These are phyloP conservation scores for Scalesia atractyloides DNA, from an alignment of 129 eudicot genomes.

Conservation along the genomic window DNA sequence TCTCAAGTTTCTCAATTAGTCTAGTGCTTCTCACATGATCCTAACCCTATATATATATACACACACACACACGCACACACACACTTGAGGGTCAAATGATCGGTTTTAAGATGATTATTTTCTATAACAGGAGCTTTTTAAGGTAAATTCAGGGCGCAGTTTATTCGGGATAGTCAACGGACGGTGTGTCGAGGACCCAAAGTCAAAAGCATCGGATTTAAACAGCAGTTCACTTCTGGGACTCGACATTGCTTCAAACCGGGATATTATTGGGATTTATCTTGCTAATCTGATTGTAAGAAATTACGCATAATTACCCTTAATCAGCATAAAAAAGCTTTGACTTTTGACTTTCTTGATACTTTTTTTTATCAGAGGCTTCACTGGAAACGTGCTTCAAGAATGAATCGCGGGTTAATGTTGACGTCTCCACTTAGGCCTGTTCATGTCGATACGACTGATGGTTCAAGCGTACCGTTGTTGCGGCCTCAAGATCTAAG, in stretches of 20 bases:
- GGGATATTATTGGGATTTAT: conserved; percentile 90
- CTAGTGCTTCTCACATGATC: too few relatives aligned
- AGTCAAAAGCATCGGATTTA: conserved; percentile 85
- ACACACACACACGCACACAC: too few relatives aligned
- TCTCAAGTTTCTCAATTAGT: too few relatives aligned
- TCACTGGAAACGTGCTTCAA: conserved; percentile 96
- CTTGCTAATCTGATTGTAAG: conserved; percentile 91
- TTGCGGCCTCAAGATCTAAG: conserved; percentile 60
- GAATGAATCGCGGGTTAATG: conserved; percentile 75
- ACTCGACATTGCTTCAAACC: conserved; percentile 79
- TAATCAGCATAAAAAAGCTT: background rate
- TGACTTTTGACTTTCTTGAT: conserved; percentile 6
- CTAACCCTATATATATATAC: too few relatives aligned
- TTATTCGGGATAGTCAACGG: conserved; percentile 91
- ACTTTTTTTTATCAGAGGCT: conserved; percentile 48
- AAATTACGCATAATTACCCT: background rate
- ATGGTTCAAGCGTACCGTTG: conserved; percentile 61
- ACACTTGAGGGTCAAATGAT: background rate
- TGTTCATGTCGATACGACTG: conserved; percentile 49
- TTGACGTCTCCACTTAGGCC: conserved; percentile 90
- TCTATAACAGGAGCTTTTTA: conserved; percentile 72
- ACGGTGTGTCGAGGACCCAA: conserved; percentile 84
- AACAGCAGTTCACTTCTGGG: conserved; percentile 67
- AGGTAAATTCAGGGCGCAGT: conserved; percentile 75
- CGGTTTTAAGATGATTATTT: background rate